Base-by-base conservation (phyloP, 2,329 filamentous ascomycete genomes). In the Clonostachys byssicola region DNA sequence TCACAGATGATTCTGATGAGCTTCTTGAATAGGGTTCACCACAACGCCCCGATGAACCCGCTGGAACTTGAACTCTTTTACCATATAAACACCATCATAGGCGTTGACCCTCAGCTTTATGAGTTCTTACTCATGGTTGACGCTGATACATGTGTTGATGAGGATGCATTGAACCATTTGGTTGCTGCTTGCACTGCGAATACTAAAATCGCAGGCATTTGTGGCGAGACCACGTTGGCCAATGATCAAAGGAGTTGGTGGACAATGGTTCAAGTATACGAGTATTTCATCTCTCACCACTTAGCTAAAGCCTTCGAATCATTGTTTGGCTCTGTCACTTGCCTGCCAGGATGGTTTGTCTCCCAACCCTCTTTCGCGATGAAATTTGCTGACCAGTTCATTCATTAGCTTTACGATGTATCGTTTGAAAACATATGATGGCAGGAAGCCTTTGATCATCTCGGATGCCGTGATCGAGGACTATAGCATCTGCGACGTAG, bases 261-360 rank as follows among this genome's bases (percentile, higher is more conserved):
- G 89, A 99, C 94, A 13, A 99, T 99, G 94, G 99, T 99, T 60
- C 94, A 99, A 67, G 94, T 99, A 54, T 99, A 99, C 71, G 94
- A 99, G 68, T 99, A 99, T 75, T 99, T 92, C 67, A 99, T 99
- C 62, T 97, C 94, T 33, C 94, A 99, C 77, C 88, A 99, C 69
- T 74, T 99, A 65, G 78, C 94, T 46, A 99, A 99, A 74, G 90
- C 94, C 52, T 99, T 99, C 63, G 94, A 99, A 66, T 96, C 91
- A 51, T 81, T 99, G 51, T 99, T 99, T 62, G 94, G 92, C 62
- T 95, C 89, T 66, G 94, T 99, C 51, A 99, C 94, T 50, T 99
- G 94, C 86, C 85, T 99, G 74, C 94, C 94, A 54, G 94, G 94
- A 80, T 99, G 94, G 92, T 96, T 82, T 73, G 89, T 83, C 47